Conservation (phyloP, 805 yeast genomes). For the Barnettozyma populi region DNA sequence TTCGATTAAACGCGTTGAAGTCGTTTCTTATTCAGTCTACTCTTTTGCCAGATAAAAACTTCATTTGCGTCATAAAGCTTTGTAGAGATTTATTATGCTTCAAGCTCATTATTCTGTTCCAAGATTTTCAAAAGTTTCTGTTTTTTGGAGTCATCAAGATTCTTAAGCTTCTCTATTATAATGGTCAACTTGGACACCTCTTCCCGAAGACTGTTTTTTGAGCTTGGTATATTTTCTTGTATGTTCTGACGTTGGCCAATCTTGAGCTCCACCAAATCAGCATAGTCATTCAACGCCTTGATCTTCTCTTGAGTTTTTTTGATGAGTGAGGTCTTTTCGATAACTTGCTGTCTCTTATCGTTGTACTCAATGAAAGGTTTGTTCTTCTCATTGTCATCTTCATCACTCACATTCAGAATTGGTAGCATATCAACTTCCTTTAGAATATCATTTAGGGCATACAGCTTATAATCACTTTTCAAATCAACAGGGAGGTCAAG, state of each 20-base stretch:
- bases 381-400: conserved; percentile 1
- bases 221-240: conserved; percentile 13
- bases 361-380: conserved; percentile 10
- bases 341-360: conserved; percentile 5
- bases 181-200: conserved; percentile 17
- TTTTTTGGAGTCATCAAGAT: conserved; percentile 13
- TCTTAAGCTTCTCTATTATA: conserved; percentile 17
- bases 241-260: conserved; percentile 17
- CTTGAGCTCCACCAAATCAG: conserved; percentile 11
- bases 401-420: conserved; percentile 2
- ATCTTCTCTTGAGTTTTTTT: conserved; percentile 9
- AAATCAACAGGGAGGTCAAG: conserved; percentile 15
- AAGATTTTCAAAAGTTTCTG: conserved; percentile 5
- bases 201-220: conserved; percentile 12
- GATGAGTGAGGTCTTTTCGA: conserved; percentile 7
- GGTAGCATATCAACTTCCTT: conserved; percentile 18
- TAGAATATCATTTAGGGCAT: conserved; percentile 16
- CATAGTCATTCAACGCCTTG: conserved; percentile 6
- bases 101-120: not conserved
- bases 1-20: conserved; percentile 42
- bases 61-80: conserved; percentile 2
- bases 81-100: not conserved
- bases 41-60: conserved; percentile 1
- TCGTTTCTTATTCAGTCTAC: not conserved
- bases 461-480: conserved; percentile 14